Conservation (phyloP, 2,329 filamentous ascomycete species). For the Xylaria sp. region DNA sequence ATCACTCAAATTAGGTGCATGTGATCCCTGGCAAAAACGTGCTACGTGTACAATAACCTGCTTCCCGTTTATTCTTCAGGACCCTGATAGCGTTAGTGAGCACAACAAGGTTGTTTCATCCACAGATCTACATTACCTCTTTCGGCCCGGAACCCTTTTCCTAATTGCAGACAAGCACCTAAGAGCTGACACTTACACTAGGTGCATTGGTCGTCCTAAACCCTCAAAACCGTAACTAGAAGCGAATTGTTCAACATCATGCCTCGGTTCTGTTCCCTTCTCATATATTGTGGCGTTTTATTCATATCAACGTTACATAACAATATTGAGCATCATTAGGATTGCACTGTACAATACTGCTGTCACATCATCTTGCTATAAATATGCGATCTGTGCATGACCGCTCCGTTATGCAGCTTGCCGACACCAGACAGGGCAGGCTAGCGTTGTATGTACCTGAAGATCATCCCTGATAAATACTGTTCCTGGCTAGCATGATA, state of each 20-base stretch:
- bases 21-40: conserved; percentile 33
- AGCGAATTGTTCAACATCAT: neutral
- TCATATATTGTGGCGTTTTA: neutral
- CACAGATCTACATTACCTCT: conserved; percentile 19
- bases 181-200: neutral
- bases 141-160: neutral
- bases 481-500: conserved; percentile 3
- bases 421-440: conserved; percentile 11
- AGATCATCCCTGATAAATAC: conserved; percentile 22
- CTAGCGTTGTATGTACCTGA: conserved; percentile 33
- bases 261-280: neutral
- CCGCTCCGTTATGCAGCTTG: conserved; percentile 15
- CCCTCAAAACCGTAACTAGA: conserved; percentile 6
- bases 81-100: conserved; percentile 8
- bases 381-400: conserved; percentile 31
- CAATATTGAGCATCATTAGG: neutral
- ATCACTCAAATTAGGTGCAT: conserved; percentile 27
- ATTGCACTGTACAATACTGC: conserved; percentile 18
- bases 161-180: neutral
- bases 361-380: conserved; percentile 33
- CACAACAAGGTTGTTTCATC: conserved; percentile 23
- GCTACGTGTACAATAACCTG: conserved; percentile 27
- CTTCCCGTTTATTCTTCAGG: conserved; percentile 20
- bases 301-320: conserved; percentile 6
- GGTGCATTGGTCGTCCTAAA: neutral